Conservation (phyloP, 345 rosid genomes). For the Salix udensis region DNA sequence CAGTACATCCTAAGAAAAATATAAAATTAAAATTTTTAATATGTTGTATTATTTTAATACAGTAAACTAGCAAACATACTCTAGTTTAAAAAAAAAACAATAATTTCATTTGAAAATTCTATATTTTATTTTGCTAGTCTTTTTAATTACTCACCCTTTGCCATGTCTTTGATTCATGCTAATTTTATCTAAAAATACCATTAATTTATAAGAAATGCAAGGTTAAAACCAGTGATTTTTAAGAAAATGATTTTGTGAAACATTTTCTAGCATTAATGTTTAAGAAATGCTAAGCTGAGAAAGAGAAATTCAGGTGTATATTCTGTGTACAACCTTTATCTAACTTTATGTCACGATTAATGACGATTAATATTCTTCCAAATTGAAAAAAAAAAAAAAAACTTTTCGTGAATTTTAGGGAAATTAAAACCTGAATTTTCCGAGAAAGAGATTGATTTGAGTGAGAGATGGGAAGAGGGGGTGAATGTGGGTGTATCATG, state of each 20-base stretch:
- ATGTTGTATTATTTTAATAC: too few relatives aligned
- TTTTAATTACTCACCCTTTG: background rate
- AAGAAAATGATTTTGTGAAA: background rate
- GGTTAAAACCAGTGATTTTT: background rate
- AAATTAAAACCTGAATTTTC: background rate
- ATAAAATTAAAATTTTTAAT: too few relatives aligned
- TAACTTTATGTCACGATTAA: background rate
- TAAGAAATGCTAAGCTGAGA: background rate
- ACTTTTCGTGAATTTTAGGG: background rate
- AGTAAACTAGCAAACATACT: too few relatives aligned
- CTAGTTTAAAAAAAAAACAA: too few relatives aligned
- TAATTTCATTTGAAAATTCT: background rate
- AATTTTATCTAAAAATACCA: background rate
- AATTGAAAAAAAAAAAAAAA: background rate
- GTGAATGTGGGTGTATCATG: slow-evolving; percentile 29
- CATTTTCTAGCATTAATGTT: background rate
- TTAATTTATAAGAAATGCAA: background rate
- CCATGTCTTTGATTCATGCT: background rate
- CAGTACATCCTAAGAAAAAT: too few relatives aligned
- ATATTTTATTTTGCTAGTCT: background rate
- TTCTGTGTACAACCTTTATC: background rate
- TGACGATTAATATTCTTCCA: background rate
- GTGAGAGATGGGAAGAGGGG: slow-evolving; percentile 40
- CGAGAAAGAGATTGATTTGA: slow-evolving; percentile 14
- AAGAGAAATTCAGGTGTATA: background rate